These are phyloP conservation scores for Nakazawaea sp. DNA, from an alignment of 805 yeast genomes.

Conservation along the genomic window DNA sequence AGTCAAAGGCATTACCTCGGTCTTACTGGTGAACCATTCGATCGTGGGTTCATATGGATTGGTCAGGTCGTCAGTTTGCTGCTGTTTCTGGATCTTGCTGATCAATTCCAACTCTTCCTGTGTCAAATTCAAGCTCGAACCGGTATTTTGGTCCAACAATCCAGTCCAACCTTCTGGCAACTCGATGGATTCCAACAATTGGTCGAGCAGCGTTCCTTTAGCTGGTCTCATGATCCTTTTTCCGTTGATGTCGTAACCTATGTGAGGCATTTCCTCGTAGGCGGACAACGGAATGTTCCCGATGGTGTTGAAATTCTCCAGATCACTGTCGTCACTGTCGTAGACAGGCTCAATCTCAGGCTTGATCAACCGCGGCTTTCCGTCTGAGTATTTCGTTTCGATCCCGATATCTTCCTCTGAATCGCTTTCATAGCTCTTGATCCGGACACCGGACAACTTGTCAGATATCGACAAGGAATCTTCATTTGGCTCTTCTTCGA, in stretches of 20 bases:
- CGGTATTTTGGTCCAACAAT: constrained; percentile 82
- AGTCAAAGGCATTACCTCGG: constrained; percentile 84
- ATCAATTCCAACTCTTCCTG: constrained; percentile 87
- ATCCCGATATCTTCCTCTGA: constrained; percentile 22
- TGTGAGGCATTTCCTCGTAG: constrained; percentile 95
- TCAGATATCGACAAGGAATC: constrained; percentile 46
- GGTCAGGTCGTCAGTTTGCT: constrained; percentile 58
- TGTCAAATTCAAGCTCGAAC: constrained; percentile 72
- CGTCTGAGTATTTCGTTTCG: constrained; percentile 62
- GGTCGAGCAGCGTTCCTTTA: constrained; percentile 89
- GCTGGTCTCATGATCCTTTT: constrained; percentile 99
- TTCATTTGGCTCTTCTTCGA: constrained; percentile 48
- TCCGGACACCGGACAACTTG: constrained; percentile 44
- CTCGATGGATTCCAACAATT: constrained; percentile 82
- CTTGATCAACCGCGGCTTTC: constrained; percentile 64
- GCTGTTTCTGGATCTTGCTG: constrained; percentile 76
- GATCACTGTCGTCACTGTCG: constrained; percentile 90
- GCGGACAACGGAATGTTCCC: constrained; percentile 92
- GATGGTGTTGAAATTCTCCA: constrained; percentile 70
- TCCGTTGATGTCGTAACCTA: constrained; percentile 96
- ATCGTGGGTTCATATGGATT: constrained; percentile 91
- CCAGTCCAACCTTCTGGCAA: constrained; percentile 99
- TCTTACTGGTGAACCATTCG: constrained; percentile 89
- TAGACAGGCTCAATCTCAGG: constrained; percentile 95
- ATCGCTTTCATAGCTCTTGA: constrained; percentile 41